Evolutionary conservation across 352 stramenopile species (phyloP).

Genomic region (Plasmopara viticola): DNA sequence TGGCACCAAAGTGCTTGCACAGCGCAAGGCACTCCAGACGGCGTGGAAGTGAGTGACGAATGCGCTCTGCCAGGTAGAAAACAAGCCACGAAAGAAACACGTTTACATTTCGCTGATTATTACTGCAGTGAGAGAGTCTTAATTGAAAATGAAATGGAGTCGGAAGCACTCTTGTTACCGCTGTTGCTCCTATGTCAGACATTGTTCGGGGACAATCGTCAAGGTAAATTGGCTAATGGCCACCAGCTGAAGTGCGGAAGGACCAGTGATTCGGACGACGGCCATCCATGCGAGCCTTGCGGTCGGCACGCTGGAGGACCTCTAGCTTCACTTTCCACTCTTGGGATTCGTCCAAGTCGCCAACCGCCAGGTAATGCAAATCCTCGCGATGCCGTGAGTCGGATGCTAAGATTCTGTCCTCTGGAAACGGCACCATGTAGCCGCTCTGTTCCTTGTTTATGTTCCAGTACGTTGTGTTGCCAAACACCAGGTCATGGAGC

Average conservation of each 20-base stretch:
- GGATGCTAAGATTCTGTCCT: slow-evolving; percentile 58
- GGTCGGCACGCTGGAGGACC: slow-evolving; percentile 71
- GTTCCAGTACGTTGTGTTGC: slow-evolving; percentile 64
- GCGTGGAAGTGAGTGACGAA: slow-evolving; percentile 62
- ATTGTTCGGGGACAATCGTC: slow-evolving; percentile 9
- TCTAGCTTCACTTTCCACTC: slow-evolving; percentile 83
- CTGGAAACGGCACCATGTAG: slow-evolving; percentile 45
- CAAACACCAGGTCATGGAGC: slow-evolving; percentile 70
- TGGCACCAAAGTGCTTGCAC: slow-evolving; percentile 51
- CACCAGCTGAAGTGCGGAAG: slow-evolving; percentile 28
- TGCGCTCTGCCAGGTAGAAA: slow-evolving; percentile 14
- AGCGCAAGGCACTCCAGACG: slow-evolving; percentile 72
- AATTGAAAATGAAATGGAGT: not conserved
- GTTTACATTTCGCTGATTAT: no score
- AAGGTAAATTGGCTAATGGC: slow-evolving; percentile 26
- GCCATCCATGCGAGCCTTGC: slow-evolving; percentile 66
- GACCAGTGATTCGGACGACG: slow-evolving; percentile 76
- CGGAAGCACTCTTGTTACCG: slow-evolving; percentile 7
- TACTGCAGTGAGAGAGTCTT: no score
- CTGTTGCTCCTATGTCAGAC: slow-evolving; percentile 10
- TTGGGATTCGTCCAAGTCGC: slow-evolving; percentile 73
- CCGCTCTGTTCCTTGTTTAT: slow-evolving; percentile 55
- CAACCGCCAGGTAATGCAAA: slow-evolving; percentile 50
- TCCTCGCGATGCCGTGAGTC: slow-evolving; percentile 74
- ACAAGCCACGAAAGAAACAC: no score